These are phyloP conservation scores for Metarhizium rileyi DNA, from an alignment of 2,329 filamentous ascomycete genomes.

Conservation along the genomic window DNA sequence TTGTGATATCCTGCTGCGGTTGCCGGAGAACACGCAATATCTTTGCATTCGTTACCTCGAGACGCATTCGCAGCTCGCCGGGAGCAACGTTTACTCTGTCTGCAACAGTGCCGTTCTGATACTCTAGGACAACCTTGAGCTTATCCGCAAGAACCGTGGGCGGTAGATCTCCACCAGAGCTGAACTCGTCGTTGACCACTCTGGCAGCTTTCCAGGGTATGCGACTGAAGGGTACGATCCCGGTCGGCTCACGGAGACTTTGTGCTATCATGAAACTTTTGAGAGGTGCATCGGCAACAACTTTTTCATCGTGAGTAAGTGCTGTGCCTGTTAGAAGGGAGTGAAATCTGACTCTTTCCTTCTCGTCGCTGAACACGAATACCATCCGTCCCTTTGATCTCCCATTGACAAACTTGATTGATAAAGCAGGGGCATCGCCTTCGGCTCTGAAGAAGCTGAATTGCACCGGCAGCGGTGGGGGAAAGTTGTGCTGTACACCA, in stretches of 20 bases:
- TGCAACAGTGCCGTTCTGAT: slow-evolving; percentile 66
- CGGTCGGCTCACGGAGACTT: slow-evolving; percentile 38
- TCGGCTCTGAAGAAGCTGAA: slow-evolving; percentile 71
- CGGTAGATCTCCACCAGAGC: slow-evolving; percentile 46
- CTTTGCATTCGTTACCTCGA: slow-evolving; percentile 53
- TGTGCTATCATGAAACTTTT: slow-evolving; percentile 54
- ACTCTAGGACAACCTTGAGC: slow-evolving; percentile 65
- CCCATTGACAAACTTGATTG: slow-evolving; percentile 60
- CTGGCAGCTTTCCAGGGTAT: slow-evolving; percentile 57
- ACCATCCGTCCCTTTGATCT: slow-evolving; percentile 61
- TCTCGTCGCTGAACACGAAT: slow-evolving; percentile 65
- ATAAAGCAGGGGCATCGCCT: slow-evolving; percentile 56
- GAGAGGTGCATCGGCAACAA: slow-evolving; percentile 61
- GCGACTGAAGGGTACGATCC: slow-evolving; percentile 38
- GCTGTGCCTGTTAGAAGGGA: slow-evolving; percentile 63
- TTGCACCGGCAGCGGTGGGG: slow-evolving; percentile 56
- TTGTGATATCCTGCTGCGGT: slow-evolving; percentile 66
- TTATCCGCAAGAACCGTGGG: slow-evolving; percentile 67
- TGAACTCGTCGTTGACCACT: slow-evolving; percentile 63
- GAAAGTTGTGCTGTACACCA: slow-evolving; percentile 61
- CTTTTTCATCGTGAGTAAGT: slow-evolving; percentile 56
- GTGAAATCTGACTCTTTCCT: slow-evolving; percentile 62
- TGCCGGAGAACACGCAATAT: slow-evolving; percentile 59
- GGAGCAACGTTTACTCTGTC: slow-evolving; percentile 76
- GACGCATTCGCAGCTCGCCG: slow-evolving; percentile 59